Percentiles rank a stretch among this genome's conserved stretches.
phyloP scores from a whole-genome alignment of 192 early-diverging fungal species.

The Fimicolochytrium jonesii region DNA sequence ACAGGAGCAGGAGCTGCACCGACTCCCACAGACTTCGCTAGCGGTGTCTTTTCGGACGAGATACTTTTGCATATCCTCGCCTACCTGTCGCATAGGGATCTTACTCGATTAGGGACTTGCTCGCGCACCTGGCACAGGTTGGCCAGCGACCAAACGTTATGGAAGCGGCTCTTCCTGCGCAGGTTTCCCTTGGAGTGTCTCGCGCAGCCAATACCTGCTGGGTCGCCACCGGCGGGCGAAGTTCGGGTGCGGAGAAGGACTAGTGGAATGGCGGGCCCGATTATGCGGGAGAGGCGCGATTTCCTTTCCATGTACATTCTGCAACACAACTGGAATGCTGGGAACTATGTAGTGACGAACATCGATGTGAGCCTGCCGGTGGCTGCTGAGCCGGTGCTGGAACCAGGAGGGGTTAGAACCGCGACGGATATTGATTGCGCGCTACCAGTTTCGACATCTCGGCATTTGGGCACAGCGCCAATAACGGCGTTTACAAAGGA shows the following conservation, averaged over 20 bases:
- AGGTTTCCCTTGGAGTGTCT: conserved; percentile 26
- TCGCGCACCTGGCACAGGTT: conserved; percentile 37
- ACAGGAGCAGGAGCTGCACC: too few species aligned
- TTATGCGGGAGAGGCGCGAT: conserved; percentile 9
- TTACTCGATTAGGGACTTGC: conserved; percentile 30
- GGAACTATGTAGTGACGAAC: conserved; percentile 31
- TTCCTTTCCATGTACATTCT: conserved; percentile 46
- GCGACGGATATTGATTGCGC: too few species aligned
- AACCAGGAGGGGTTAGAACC: too few species aligned
- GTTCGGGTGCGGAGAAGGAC: neutral
- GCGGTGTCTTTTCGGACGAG: conserved; percentile 41
- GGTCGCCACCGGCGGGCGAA: neutral
- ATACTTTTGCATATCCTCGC: conserved; percentile 38
- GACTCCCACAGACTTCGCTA: too few species aligned
- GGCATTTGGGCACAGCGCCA: too few species aligned
- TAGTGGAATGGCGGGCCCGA: conserved; percentile 1
- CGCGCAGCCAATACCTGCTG: neutral
- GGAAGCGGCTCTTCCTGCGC: conserved; percentile 42
- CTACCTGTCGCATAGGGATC: conserved; percentile 35
- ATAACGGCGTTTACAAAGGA: too few species aligned
- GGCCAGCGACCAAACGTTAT: conserved; percentile 46
- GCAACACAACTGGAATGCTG: conserved; percentile 48
- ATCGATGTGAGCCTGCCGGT: too few species aligned
- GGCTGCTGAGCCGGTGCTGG: too few species aligned
- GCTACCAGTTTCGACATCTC: too few species aligned